Evolutionary conservation across 345 rosid genomes (phyloP).

Genomic region (Lumnitzera littorea): DNA sequence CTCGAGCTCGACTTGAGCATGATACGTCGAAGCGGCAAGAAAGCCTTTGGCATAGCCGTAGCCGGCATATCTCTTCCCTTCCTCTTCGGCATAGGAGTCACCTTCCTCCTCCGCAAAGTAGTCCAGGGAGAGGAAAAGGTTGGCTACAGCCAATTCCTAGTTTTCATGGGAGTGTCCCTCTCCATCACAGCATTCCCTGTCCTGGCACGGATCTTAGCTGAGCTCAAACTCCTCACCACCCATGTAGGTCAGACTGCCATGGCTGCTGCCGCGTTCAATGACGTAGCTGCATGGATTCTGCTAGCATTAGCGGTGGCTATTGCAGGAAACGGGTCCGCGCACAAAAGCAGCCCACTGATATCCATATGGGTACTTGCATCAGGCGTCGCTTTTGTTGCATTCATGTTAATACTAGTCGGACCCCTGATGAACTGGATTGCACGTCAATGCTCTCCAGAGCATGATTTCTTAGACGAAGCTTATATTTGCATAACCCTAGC

Average conservation of each 20-base stretch:
- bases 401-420: too few relatives aligned
- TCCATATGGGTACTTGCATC: too few relatives aligned
- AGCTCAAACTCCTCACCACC: conserved; percentile 46
- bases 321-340: too few relatives aligned
- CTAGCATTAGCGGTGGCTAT: conserved; percentile 37
- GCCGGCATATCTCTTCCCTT: conserved; percentile 58
- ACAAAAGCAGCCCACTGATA: too few relatives aligned
- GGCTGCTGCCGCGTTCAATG: conserved; percentile 48
- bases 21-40: conserved; percentile 30
- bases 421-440: too few relatives aligned
- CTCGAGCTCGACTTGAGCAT: conserved; percentile 48
- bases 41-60: conserved; percentile 36
- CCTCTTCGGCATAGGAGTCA: conserved; percentile 33
- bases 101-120: conserved; percentile 28
- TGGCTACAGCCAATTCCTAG: conserved; percentile 11
- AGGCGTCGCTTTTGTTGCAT: too few relatives aligned
- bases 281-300: conserved; percentile 43
- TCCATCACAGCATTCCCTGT: conserved; percentile 38
- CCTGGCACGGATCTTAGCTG: conserved; percentile 25
- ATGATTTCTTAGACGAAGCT: not conserved
- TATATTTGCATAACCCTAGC: conserved; percentile 11
- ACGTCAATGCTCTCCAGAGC: too few relatives aligned
- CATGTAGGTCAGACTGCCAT: conserved; percentile 42
- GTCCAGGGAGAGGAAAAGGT: conserved; percentile 22
- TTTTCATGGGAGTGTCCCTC: conserved; percentile 45